These are phyloP conservation scores for Aspergillus costaricaensis DNA, from an alignment of 2,329 filamentous ascomycete species.

Conservation along the genomic window DNA sequence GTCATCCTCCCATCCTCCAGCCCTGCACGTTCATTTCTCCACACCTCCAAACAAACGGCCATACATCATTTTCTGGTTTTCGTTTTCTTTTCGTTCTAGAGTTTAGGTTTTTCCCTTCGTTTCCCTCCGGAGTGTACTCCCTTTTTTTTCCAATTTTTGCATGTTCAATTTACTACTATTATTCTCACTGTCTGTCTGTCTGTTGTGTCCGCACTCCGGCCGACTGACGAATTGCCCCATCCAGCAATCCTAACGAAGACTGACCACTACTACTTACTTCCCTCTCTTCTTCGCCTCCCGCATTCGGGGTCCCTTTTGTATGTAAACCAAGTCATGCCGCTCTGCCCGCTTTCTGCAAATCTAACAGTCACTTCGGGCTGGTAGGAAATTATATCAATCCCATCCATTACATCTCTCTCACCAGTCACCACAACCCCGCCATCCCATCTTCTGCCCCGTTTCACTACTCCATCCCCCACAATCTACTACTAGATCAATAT, in stretches of 20 bases:
- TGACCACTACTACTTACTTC: too few relatives aligned
- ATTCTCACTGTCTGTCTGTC: too few relatives aligned
- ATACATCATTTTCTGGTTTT: background rate
- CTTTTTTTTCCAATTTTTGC: too few relatives aligned
- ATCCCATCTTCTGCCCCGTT: background rate
- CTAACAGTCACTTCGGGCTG: background rate
- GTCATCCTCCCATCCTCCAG: background rate
- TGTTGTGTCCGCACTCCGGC: background rate
- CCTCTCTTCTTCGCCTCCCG: background rate
- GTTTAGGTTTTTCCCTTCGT: background rate
- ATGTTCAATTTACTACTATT: too few relatives aligned
- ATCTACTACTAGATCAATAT: constrained; percentile 17
- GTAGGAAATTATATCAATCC: background rate
- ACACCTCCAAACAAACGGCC: too few relatives aligned
- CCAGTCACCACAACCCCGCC: background rate
- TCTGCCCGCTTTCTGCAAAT: background rate
- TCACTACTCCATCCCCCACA: background rate
- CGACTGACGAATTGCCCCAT: background rate
- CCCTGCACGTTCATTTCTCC: too few relatives aligned
- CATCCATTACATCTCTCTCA: background rate
- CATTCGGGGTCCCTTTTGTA: background rate
- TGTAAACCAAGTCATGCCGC: background rate
- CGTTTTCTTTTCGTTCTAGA: background rate
- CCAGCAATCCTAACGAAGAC: background rate
- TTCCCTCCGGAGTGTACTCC: too few relatives aligned